phyloP scores from a whole-genome alignment of 352 stramenopile genomes.

The Phytophthora agathidicida region DNA sequence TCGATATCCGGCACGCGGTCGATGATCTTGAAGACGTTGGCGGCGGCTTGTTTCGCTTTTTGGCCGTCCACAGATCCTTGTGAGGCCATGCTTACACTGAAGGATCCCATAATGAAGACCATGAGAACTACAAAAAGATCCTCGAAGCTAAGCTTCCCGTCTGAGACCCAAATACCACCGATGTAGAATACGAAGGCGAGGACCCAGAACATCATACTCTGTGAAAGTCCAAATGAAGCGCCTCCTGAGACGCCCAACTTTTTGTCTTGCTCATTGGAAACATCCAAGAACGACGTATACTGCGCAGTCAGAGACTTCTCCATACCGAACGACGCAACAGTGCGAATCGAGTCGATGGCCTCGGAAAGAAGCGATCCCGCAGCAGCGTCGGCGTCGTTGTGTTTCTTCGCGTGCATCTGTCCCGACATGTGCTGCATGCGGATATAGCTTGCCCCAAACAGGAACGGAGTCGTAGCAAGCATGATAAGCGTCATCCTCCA shows the following conservation, averaged over 20 bases:
- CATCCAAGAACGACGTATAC: conserved; percentile 36
- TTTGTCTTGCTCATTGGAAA: conserved; percentile 39
- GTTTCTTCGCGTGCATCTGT: conserved; percentile 42
- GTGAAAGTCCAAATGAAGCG: conserved; percentile 49
- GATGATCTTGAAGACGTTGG: conserved; percentile 83
- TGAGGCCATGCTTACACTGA: conserved; percentile 60
- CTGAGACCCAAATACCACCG: conserved; percentile 48
- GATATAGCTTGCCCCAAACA: conserved; percentile 48
- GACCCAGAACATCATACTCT: conserved; percentile 53
- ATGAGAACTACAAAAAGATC: conserved; percentile 60
- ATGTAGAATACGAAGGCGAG: conserved; percentile 67
- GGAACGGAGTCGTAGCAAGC: conserved; percentile 27
- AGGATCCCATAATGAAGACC: conserved; percentile 49
- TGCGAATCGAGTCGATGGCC: conserved; percentile 60
- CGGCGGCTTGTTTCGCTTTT: conserved; percentile 65
- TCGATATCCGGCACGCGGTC: conserved; percentile 64
- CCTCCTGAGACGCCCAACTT: conserved; percentile 43
- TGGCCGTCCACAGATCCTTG: conserved; percentile 50
- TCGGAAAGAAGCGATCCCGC: conserved; percentile 50
- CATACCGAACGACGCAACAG: conserved; percentile 55
- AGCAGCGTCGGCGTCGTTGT: conserved; percentile 45
- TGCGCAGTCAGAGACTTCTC: conserved; percentile 30
- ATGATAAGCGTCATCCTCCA: conserved; percentile 68
- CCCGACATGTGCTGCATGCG: conserved; percentile 45
- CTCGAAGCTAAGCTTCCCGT: conserved; percentile 46